Conservation (phyloP, 345 rosid genomes). For the Hevea brasiliensis region DNA sequence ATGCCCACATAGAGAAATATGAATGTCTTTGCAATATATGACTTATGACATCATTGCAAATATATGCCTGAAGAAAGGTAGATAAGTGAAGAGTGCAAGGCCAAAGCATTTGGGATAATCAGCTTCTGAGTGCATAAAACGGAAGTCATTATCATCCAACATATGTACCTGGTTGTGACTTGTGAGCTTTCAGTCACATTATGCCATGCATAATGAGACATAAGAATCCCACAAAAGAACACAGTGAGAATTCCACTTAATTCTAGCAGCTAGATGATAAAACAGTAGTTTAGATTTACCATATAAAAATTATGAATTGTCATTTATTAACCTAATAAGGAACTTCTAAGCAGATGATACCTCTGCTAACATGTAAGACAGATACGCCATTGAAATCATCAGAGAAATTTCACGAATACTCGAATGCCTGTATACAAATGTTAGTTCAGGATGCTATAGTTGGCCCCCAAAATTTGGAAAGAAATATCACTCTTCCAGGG, state of each 20-base stretch:
- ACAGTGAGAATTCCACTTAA: constrained; percentile 92
- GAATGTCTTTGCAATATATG: constrained; percentile 81
- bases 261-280: constrained; percentile 60
- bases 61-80: constrained; percentile 52
- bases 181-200: constrained; percentile 59
- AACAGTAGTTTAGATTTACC: not conserved
- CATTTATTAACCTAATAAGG: not conserved
- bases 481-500: not conserved
- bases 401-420: constrained; percentile 69
- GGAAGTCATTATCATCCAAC: not conserved
- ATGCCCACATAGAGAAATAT: constrained; percentile 91
- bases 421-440: constrained; percentile 59
- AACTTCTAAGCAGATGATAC: constrained; percentile 30
- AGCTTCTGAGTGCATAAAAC: not conserved
- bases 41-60: constrained; percentile 91
- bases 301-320: not conserved
- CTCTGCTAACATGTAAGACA: constrained; percentile 89
- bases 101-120: too few relatives aligned
- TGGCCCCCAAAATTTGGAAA: not conserved
- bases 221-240: constrained; percentile 81
- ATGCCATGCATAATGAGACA: constrained; percentile 78
- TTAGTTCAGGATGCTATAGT: not conserved
- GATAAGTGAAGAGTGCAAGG: not conserved
- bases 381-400: constrained; percentile 83
- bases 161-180: constrained; percentile 65